These are phyloP conservation scores for Macroventuria anomochaeta DNA, from an alignment of 2,329 filamentous ascomycete genomes.

Conservation along the genomic window DNA sequence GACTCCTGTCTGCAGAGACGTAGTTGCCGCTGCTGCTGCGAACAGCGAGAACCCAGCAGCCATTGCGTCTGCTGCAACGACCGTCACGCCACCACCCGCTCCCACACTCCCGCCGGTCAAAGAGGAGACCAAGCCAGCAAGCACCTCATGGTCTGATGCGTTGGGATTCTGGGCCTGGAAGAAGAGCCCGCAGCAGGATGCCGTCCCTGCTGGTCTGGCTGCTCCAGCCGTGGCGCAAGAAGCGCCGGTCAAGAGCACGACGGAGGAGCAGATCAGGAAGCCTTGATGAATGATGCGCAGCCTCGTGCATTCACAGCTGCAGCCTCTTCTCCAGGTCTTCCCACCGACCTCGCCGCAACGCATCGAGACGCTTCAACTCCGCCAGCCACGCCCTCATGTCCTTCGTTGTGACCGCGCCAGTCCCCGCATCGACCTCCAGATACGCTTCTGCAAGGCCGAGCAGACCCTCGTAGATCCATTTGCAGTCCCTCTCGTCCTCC, in stretches of 20 bases:
- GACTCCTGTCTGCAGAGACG: conserved; percentile 26
- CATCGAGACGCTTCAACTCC: conserved; percentile 73
- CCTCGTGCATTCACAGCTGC: conserved; percentile 40
- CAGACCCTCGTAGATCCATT: conserved; percentile 89
- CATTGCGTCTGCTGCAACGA: conserved; percentile 20
- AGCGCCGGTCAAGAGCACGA: conserved; percentile 65
- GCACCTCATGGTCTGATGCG: conserved; percentile 37
- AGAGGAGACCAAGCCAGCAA: conserved; percentile 17
- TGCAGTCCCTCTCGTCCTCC: conserved; percentile 72
- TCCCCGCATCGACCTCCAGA: conserved; percentile 56
- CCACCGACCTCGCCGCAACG: conserved; percentile 78
- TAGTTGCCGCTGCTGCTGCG: conserved; percentile 31
- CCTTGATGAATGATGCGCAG: conserved; percentile 54
- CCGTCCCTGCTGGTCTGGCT: conserved; percentile 62
- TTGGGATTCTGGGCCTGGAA: conserved; percentile 46
- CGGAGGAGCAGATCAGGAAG: conserved; percentile 62
- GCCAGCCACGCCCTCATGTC: conserved; percentile 63
- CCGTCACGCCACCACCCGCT: conserved; percentile 9
- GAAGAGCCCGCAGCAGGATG: conserved; percentile 48
- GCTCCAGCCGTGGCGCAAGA: conserved; percentile 66
- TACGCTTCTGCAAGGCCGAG: conserved; percentile 75
- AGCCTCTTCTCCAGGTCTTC: conserved; percentile 66
- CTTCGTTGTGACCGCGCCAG: conserved; percentile 50
- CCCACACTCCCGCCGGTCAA: conserved; percentile 18
- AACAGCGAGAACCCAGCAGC: conserved; percentile 24